A percentile compares a stretch with the other conserved stretches of the same genome.
Evolutionary conservation across 371 early-diverging fungal genomes (phyloP).

Genomic region (Circinella minor): DNA sequence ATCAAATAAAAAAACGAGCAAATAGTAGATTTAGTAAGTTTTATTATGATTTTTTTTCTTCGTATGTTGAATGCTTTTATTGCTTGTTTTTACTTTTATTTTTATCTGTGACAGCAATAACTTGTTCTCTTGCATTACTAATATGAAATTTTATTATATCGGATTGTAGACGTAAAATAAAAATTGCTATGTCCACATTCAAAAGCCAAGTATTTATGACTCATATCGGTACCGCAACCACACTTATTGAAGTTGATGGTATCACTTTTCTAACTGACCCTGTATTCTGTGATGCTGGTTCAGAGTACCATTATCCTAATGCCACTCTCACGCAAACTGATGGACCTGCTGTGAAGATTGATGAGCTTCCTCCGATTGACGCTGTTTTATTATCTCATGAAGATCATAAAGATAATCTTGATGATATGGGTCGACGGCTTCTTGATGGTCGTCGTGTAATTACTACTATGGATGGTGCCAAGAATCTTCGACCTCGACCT

Average conservation of each 20-base stretch:
- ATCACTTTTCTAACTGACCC: neutral
- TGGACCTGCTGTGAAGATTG: neutral
- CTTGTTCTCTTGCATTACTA: too few relatives aligned
- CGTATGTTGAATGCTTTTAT: too few relatives aligned
- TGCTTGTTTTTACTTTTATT: too few relatives aligned
- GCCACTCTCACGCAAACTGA: neutral
- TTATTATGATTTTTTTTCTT: too few relatives aligned
- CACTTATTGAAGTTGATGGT: constrained; percentile 2
- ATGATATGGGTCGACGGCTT: neutral
- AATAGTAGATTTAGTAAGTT: too few relatives aligned
- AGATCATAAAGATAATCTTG: constrained; percentile 5
- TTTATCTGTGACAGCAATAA: too few relatives aligned
- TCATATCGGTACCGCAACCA: constrained; percentile 1
- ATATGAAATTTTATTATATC: too few relatives aligned
- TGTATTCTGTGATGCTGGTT: constrained; percentile 3
- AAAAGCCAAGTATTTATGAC: neutral
- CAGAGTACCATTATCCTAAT: neutral
- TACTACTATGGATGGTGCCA: constrained; percentile 8
- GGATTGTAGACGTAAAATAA: too few relatives aligned
- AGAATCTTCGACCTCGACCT: constrained; percentile 6
- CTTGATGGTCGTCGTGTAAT: constrained; percentile 4
- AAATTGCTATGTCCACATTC: neutral
- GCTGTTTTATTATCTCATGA: constrained; percentile 1
- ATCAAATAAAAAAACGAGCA: too few relatives aligned
- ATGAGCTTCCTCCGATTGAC: constrained; percentile 7